These are phyloP conservation scores for Dictyostelium intermedium DNA, from an alignment of 78 protist genomes.

Conservation along the genomic window DNA sequence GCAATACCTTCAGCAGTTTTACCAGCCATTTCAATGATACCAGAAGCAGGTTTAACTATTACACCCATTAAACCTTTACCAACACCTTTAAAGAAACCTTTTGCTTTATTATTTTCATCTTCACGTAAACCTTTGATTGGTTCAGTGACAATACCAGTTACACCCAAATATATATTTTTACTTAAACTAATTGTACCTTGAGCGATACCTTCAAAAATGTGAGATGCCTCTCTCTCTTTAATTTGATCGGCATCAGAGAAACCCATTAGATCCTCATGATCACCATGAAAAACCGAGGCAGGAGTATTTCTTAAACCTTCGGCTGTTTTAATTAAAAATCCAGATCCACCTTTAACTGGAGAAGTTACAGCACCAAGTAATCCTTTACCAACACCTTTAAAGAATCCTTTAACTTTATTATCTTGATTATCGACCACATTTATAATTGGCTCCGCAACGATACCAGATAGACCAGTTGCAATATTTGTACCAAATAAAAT, in stretches of 20 bases:
- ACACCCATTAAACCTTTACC: constrained; percentile 91
- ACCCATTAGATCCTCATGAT: not conserved
- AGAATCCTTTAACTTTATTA: constrained; percentile 83
- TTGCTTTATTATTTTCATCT: constrained; percentile 25
- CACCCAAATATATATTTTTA: constrained; percentile 46
- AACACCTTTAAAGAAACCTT: constrained; percentile 82
- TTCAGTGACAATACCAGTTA: constrained; percentile 51
- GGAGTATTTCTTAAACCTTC: constrained; percentile 84
- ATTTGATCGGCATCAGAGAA: not conserved
- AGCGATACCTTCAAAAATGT: constrained; percentile 51
- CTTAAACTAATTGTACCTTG: constrained; percentile 67
- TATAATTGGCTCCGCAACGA: constrained; percentile 69
- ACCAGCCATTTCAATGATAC: constrained; percentile 71
- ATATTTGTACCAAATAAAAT: constrained; percentile 40
- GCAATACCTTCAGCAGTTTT: constrained; percentile 78
- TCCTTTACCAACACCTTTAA: constrained; percentile 90
- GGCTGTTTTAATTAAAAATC: constrained; percentile 43
- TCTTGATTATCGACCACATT: constrained; percentile 35
- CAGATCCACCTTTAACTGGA: constrained; percentile 85
- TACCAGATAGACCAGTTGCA: constrained; percentile 44
- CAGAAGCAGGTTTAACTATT: constrained; percentile 88
- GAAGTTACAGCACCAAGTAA: constrained; percentile 82
- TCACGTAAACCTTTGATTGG: constrained; percentile 60
- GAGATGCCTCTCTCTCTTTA: constrained; percentile 51
- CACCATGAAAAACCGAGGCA: not conserved